These are phyloP conservation scores for Cymbopogon citratus DNA, from an alignment of 176 grass and related monocot species.

Conservation along the genomic window DNA sequence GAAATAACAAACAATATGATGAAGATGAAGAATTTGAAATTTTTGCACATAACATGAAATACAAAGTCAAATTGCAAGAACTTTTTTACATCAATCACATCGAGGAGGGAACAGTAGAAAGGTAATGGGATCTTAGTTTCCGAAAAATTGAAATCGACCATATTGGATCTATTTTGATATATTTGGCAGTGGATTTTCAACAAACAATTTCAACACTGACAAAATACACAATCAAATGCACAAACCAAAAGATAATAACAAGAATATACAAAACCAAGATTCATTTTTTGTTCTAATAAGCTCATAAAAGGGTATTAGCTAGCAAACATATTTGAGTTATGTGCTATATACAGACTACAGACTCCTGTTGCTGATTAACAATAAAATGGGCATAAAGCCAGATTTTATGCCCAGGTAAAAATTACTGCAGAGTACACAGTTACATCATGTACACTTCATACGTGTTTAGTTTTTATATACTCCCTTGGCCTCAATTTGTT, in stretches of 20 bases:
- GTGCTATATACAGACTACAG: background rate
- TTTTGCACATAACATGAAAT: slow-evolving; percentile 1
- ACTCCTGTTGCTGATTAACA: background rate
- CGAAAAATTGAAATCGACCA: background rate
- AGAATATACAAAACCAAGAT: background rate
- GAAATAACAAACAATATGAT: slow-evolving; percentile 14
- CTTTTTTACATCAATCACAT: slow-evolving; percentile 2
- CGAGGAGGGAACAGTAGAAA: background rate
- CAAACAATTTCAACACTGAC: background rate
- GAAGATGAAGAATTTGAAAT: background rate
- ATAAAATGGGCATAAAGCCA: background rate
- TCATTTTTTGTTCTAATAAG: background rate
- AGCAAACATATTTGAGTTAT: background rate
- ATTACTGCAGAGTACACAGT: background rate
- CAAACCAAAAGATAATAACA: background rate
- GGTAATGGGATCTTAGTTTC: background rate
- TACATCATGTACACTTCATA: background rate
- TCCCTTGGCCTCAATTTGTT: background rate
- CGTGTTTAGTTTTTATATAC: background rate
- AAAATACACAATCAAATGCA: background rate
- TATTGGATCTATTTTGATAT: background rate
- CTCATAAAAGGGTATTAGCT: background rate
- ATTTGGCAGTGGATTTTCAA: background rate
- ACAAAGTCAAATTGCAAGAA: background rate
- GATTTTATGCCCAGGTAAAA: background rate